Evolutionary conservation across 2,329 filamentous ascomycete species (phyloP).

Genomic region (Alternaria conjuncta): DNA sequence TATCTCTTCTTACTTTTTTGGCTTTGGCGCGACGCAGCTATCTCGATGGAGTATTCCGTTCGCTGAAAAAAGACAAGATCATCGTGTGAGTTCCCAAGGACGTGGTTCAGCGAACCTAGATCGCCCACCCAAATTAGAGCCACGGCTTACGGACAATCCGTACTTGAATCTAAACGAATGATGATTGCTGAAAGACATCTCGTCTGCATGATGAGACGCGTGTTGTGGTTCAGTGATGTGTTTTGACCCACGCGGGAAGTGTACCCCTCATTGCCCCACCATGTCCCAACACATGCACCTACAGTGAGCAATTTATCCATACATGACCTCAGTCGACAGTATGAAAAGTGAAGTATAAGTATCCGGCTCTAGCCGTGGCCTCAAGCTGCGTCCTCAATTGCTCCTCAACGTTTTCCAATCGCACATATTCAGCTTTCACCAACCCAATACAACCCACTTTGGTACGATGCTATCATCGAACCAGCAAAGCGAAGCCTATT

Average conservation of each 20-base stretch:
- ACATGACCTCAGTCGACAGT: neutral
- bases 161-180: neutral
- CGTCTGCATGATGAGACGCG: neutral
- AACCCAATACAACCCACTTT: neutral
- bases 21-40: neutral
- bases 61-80: neutral
- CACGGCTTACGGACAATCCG: neutral
- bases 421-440: neutral
- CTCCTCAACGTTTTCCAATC: neutral
- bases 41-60: neutral
- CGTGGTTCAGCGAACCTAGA: neutral
- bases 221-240: neutral
- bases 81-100: neutral
- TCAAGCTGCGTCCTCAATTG: neutral
- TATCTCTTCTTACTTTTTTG: neutral
- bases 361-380: neutral
- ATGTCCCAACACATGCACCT: constrained; percentile 11
- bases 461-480: constrained; percentile 23
- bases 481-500: constrained; percentile 8
- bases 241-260: constrained; percentile 1
- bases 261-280: constrained; percentile 23
- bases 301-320: constrained; percentile 7
- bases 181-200: neutral
- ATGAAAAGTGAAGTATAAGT: neutral
- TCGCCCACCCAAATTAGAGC: neutral